Base-by-base conservation (phyloP, 2,329 filamentous ascomycete species). In the Pseudocercospora macadamiae region DNA sequence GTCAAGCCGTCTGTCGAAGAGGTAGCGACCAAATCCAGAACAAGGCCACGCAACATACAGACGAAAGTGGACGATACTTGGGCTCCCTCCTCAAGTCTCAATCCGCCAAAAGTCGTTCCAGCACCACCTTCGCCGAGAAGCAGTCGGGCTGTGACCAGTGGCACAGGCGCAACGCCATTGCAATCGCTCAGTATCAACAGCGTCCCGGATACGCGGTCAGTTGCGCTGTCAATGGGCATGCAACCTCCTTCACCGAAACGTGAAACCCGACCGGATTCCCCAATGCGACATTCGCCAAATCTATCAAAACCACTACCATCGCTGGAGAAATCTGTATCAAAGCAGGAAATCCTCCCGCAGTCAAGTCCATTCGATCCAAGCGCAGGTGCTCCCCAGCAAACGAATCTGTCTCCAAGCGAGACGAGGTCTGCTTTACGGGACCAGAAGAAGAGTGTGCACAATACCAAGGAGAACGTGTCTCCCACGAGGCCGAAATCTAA, bases 151-250 rank as follows among this genome's bases (percentile, higher is more conserved):
- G 66, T 68, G 14, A 68, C 65, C 7, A 65, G 63, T 32, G 66
- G 64, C n/a, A 68, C 64, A 4, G 58, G 57, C 8, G 56, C 61
- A n/a, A 69, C 67, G 1, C 66, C 69, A 10, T 61, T 72, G 4
- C 64, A 68, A 44, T 62, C 68, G 18, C 63, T 71, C 25, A 69
- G 61, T 51, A 64, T 68, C 49, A 72, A 72, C 51, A 66, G 61
- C 5, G 54, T 70, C 9, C 63, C 61, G 18, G 63, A 64, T 2
- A 34, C 59, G 10, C 19, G 59, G 14, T 47, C 52, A 1, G 25
- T 64, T 19, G 57, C 65, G 2, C 47, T 64, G 42, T 64, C 59
- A 16, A 64, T 59, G 64, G 64, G 56, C 12, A 36, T 61, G 30
- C 63, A 64, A 59, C 59, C 54, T 12, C 62, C 59, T n/a, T 64